Base-by-base conservation (phyloP, 2,329 filamentous ascomycete species). In the Pyricularia pennisetigena region DNA sequence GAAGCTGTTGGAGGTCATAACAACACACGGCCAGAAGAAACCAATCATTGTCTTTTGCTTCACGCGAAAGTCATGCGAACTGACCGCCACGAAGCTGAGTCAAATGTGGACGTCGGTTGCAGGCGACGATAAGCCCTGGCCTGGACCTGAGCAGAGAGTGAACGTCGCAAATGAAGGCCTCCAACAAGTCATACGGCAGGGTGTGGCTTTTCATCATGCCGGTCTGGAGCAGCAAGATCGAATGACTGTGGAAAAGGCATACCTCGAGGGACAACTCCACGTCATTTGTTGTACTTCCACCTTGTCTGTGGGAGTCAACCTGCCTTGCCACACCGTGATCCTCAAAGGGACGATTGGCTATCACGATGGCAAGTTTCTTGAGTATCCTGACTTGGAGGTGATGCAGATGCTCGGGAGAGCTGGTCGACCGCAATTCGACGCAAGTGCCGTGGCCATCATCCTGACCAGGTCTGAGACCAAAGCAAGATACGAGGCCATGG, bases 381-480 rank as follows among this genome's bases (percentile, higher is more conserved):
- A 95, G 75, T 93, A 93, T 72, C 88, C 91, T 0, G 92, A 95
- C 74, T 81, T 96, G 5, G 92, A 96, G 72, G 85, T 94, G 70
- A 94, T 94, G 89, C 92, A 97, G 73, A 96, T 97, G 92, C 85
- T 96, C 65, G 92, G 92, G 7, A 87, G 92, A 71, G 92, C 92
- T 66, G 92, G 93, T 1, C 83, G 92, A 24, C 92, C 93, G 6
- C 93, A 96, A 74, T 96, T 94, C 70, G 93, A 94, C 72, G 83
- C 87, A 66, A 91, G 81, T 69, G 92, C 91, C 3, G 84, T 88
- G 57, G 93, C 91, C 12, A 88, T 95, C 20, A 94, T 97, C 68
- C 86, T 97, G 80, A 95, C 92, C 0, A 85, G 86, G 28, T 80
- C 82, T n/a, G 80, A 87, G 4, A 90, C 88, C 66, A 85, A 86